Percentiles rank a stretch among this genome's conserved stretches.
These are phyloP conservation scores for Calocera cornea DNA, from an alignment of 768 basidiomycete genomes.

Conservation along the genomic window DNA sequence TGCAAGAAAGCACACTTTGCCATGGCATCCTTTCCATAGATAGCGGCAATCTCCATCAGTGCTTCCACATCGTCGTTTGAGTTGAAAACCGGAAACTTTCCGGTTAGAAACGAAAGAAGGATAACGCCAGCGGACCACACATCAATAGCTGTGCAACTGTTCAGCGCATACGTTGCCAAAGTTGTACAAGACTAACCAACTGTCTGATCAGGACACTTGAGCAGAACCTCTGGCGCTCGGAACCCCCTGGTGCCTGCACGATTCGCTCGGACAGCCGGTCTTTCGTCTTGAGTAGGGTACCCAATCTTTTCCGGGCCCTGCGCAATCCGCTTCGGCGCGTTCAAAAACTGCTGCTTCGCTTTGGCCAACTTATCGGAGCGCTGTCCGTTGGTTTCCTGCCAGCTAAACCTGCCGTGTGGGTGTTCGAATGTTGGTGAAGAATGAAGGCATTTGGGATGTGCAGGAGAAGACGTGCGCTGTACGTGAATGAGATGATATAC, in stretches of 20 bases:
- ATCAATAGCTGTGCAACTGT: constrained; percentile 59
- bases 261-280: constrained; percentile 84
- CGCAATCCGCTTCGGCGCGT: constrained; percentile 9
- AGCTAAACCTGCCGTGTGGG: constrained; percentile 52
- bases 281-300: constrained; percentile 57
- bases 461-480: not conserved
- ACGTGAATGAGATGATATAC: not conserved
- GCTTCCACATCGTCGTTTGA: constrained; percentile 91
- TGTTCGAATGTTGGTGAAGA: constrained; percentile 39
- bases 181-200: constrained; percentile 46
- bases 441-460: constrained; percentile 38
- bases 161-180: constrained; percentile 8
- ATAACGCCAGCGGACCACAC: constrained; percentile 94
- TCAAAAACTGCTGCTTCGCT: constrained; percentile 2
- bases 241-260: constrained; percentile 95
- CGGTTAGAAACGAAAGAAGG: constrained; percentile 77
- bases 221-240: constrained; percentile 85
- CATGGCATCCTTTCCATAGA: constrained; percentile 71
- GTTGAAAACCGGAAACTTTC: constrained; percentile 89
- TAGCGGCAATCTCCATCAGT: constrained; percentile 80
- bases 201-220: constrained; percentile 88
- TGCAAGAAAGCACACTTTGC: constrained; percentile 79
- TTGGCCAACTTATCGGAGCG: constrained; percentile 8
- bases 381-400: constrained; percentile 7
- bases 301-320: constrained; percentile 54